A percentile compares a stretch with the other conserved stretches of the same genome.
Conservation (phyloP, 1,139 yeast species). For the Taiozyma sp. region DNA sequence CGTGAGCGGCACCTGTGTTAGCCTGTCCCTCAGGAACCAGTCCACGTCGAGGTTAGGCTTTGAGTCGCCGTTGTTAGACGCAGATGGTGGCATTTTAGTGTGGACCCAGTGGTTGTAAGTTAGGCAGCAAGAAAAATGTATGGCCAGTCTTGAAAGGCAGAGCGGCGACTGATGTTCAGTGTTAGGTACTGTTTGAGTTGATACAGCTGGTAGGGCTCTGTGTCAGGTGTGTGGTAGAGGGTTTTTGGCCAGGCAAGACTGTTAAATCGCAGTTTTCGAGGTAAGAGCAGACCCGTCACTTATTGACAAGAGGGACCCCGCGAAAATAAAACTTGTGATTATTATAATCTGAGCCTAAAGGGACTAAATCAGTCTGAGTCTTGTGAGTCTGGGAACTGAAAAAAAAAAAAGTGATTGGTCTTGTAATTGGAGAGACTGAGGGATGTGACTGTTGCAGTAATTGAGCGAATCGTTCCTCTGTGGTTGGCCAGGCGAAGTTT, state of each 20-base stretch:
- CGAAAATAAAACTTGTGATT: neutral
- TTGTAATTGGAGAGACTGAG: neutral
- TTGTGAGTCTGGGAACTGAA: neutral
- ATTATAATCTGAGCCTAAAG: neutral
- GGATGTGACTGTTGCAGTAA: too few relatives aligned
- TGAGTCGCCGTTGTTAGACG: neutral
- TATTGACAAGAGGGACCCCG: neutral
- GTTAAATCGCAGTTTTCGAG: neutral
- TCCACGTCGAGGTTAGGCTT: slow-evolving; percentile 18
- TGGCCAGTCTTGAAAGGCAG: neutral
- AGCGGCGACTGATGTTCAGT: neutral
- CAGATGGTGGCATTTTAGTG: neutral
- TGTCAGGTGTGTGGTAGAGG: neutral
- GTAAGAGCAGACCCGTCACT: neutral
- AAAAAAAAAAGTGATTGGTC: neutral
- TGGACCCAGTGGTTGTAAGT: neutral
- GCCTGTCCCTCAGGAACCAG: slow-evolving; percentile 43
- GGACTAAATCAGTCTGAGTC: neutral
- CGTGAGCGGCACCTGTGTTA: slow-evolving; percentile 16
- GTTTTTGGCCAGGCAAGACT: neutral
- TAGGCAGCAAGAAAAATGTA: neutral
- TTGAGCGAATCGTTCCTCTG: too few relatives aligned
- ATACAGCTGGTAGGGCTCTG: too few relatives aligned
- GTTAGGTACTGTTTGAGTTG: neutral
- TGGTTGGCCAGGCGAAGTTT: too few relatives aligned